A percentile compares a stretch with the other conserved stretches of the same genome.
Conservation (phyloP, 345 rosid genomes). For the Eucalyptus erythrocorys region DNA sequence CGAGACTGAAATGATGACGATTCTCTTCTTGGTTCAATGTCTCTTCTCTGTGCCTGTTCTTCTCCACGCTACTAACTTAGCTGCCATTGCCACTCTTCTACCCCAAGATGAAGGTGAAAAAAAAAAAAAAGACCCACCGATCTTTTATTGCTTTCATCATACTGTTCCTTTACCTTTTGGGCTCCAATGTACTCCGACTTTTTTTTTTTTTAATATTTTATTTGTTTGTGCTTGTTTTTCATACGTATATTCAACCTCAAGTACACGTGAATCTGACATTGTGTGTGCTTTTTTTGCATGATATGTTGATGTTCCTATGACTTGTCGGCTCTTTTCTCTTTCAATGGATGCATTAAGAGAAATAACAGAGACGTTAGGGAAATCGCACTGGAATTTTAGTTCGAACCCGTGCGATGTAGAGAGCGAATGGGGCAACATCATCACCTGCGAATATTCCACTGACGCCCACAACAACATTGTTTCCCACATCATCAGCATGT, state of each 20-base stretch:
- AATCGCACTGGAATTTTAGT: neutral
- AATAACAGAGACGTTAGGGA: neutral
- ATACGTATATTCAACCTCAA: neutral
- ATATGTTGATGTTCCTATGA: fast-evolving
- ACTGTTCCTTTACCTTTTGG: too few species aligned
- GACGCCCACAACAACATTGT: neutral
- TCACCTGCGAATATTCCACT: neutral
- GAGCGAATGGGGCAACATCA: neutral
- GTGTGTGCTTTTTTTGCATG: neutral
- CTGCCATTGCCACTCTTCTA: fast-evolving
- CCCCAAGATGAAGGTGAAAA: too few species aligned
- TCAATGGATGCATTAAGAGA: neutral
- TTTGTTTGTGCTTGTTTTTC: too few species aligned
- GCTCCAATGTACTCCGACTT: fast-evolving
- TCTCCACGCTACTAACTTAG: fast-evolving
- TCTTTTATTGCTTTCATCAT: too few species aligned
- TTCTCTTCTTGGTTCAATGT: too few species aligned
- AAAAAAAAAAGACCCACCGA: too few species aligned
- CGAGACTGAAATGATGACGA: fast-evolving
- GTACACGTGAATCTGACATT: neutral
- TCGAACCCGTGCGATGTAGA: neutral
- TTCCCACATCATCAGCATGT: neutral
- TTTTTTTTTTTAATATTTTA: too few species aligned
- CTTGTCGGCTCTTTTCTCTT: neutral
- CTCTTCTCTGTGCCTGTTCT: too few species aligned